Percentiles rank a stretch among this genome's conserved stretches.
Conservation (phyloP, 1,284 basidiomycete genomes). For the Boletus sp. region DNA sequence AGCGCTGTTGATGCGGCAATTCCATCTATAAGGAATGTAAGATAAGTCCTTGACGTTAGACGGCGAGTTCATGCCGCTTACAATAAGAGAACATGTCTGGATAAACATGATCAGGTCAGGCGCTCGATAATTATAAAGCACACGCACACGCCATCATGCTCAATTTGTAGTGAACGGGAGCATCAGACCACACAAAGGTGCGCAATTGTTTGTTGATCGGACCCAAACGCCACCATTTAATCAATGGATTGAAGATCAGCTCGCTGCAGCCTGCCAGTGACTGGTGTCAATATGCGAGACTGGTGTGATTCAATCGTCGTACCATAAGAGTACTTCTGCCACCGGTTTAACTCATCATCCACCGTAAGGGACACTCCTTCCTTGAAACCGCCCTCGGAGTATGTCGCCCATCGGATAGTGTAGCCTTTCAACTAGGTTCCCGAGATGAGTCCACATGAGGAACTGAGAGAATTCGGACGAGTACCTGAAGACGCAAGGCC, state of each 20-base stretch:
- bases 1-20: slow-evolving; percentile 66
- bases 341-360: slow-evolving; percentile 78
- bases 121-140: slow-evolving; percentile 1
- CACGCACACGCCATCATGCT: slow-evolving; percentile 72
- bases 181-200: slow-evolving; percentile 69
- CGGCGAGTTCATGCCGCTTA: slow-evolving; percentile 19
- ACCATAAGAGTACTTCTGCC: slow-evolving; percentile 89
- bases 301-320: slow-evolving; percentile 37
- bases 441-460: neutral
- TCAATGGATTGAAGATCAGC: slow-evolving; percentile 74
- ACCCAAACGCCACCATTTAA: slow-evolving; percentile 66
- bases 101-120: slow-evolving; percentile 10
- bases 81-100: slow-evolving; percentile 85
- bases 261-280: slow-evolving; percentile 46
- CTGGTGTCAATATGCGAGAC: slow-evolving; percentile 8
- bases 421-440: slow-evolving; percentile 54
- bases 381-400: slow-evolving; percentile 77
- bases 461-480: neutral
- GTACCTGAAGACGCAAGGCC: slow-evolving; percentile 44
- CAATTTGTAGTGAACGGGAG: slow-evolving; percentile 81
- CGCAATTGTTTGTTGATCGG: slow-evolving; percentile 77
- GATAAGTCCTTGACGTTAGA: neutral
- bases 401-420: slow-evolving; percentile 79
- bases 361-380: slow-evolving; percentile 82
- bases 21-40: slow-evolving; percentile 47